Conservation (phyloP, 2,329 filamentous ascomycete species). For the Talaromyces atroroseus region DNA sequence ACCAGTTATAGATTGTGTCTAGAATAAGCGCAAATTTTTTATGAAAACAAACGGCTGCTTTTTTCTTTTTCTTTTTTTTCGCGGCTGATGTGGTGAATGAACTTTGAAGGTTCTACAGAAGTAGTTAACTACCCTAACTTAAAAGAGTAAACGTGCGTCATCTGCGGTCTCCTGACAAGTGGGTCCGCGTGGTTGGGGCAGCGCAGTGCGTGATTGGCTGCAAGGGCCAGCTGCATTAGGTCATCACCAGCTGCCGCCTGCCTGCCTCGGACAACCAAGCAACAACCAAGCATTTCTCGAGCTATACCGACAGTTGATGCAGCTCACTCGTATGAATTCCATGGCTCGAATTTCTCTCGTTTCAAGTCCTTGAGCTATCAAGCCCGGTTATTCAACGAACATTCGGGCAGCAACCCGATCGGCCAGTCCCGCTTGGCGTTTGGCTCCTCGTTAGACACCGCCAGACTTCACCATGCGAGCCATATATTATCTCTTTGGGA, state of each 20-base stretch:
- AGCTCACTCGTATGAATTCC: not conserved
- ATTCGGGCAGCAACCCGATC: not conserved
- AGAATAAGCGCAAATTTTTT: not conserved
- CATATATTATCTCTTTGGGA: slow-evolving; percentile 4
- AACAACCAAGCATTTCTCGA: not conserved
- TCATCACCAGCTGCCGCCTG: not conserved
- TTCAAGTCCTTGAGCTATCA: not conserved
- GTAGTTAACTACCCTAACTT: too few species aligned
- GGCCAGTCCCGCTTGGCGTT: not conserved
- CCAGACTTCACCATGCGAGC: slow-evolving; percentile 6
- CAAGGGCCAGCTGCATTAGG: not conserved
- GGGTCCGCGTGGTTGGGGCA: not conserved
- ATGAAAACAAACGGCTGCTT: not conserved
- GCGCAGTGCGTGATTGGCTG: not conserved
- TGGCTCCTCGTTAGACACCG: not conserved
- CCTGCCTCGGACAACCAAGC: not conserved
- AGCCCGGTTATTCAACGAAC: not conserved
- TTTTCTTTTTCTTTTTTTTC: not conserved
- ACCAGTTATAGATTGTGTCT: not conserved
- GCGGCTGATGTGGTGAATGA: not conserved
- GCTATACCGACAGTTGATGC: not conserved
- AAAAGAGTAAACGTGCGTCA: not conserved
- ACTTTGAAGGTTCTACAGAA: too few species aligned
- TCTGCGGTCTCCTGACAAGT: not conserved
- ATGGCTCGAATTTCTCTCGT: not conserved